Conservation (phyloP, 345 rosid genomes). For the Clarkia xantiana region DNA sequence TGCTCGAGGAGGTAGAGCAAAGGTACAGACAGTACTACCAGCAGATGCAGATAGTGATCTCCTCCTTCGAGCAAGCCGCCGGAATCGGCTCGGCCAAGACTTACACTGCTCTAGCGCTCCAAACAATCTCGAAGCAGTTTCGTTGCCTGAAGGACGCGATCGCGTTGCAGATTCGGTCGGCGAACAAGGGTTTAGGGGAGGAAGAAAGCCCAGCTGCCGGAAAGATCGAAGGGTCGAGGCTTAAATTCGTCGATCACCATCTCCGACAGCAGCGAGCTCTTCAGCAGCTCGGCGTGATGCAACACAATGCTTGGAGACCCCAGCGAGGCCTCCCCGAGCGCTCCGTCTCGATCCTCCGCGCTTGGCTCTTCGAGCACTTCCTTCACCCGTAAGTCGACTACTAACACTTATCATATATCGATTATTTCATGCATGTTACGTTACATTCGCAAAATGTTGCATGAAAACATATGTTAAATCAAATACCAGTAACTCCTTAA, state of each 20-base stretch:
- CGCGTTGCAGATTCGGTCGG: slow-evolving; percentile 34
- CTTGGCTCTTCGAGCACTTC: slow-evolving; percentile 85
- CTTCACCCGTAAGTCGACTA: slow-evolving; percentile 61
- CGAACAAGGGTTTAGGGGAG: slow-evolving; percentile 47
- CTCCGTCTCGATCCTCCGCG: slow-evolving; percentile 57
- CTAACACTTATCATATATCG: too few relatives aligned
- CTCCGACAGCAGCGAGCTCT: slow-evolving; percentile 37
- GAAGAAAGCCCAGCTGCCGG: slow-evolving; percentile 29
- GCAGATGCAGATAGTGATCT: slow-evolving; percentile 45
- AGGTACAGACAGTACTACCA: slow-evolving; percentile 56
- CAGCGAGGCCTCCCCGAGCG: slow-evolving; percentile 79
- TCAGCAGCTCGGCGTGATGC: slow-evolving; percentile 44
- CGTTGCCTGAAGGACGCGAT: slow-evolving; percentile 56
- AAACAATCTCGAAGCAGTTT: slow-evolving; percentile 65
- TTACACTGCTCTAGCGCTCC: slow-evolving; percentile 51
- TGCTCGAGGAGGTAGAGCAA: slow-evolving; percentile 75
- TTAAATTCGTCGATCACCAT: slow-evolving; percentile 37
- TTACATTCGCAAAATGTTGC: too few relatives aligned
- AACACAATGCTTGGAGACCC: slow-evolving; percentile 58
- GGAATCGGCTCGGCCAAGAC: slow-evolving; percentile 51
- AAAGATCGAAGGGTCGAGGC: slow-evolving; percentile 30
- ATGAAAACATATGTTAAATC: too few relatives aligned
- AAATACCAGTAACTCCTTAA: too few relatives aligned
- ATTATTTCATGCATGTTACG: too few relatives aligned
- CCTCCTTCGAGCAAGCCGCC: slow-evolving; percentile 52